phyloP scores from a whole-genome alignment of 768 basidiomycete species.

The Lactarius deliciosus region DNA sequence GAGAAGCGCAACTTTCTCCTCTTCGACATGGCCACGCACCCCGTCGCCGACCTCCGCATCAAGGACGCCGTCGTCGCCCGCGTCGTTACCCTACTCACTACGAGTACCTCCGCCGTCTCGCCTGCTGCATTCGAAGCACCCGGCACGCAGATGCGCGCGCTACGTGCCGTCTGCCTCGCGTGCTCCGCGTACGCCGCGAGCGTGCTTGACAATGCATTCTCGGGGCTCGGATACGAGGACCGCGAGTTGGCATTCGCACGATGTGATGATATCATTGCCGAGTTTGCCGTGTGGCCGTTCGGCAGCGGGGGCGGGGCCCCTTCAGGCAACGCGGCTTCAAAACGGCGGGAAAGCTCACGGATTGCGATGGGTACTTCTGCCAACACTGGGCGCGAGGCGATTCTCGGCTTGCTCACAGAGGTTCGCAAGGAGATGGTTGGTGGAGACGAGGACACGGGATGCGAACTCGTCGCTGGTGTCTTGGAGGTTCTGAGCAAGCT shows the following conservation, averaged over 20 bases:
- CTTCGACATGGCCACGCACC: slow-evolving; percentile 99
- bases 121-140: slow-evolving; percentile 71
- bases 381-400: slow-evolving; percentile 57
- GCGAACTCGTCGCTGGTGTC: slow-evolving; percentile 91
- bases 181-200: slow-evolving; percentile 93
- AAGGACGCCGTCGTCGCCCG: slow-evolving; percentile 85
- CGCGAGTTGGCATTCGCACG: slow-evolving; percentile 90
- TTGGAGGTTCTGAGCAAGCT: slow-evolving; percentile 91
- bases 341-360: slow-evolving; percentile 42
- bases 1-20: slow-evolving; percentile 98
- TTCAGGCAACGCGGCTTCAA: slow-evolving; percentile 24
- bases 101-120: slow-evolving; percentile 79
- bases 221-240: slow-evolving; percentile 86
- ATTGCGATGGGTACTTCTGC: slow-evolving; percentile 57
- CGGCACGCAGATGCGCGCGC: slow-evolving; percentile 74
- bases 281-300: slow-evolving; percentile 91
- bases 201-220: slow-evolving; percentile 93
- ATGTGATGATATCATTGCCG: slow-evolving; percentile 91
- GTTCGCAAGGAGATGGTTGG: slow-evolving; percentile 65
- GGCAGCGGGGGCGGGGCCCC: slow-evolving; percentile 40
- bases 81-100: slow-evolving; percentile 73
- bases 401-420: slow-evolving; percentile 72
- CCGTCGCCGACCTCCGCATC: slow-evolving; percentile 87
- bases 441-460: slow-evolving; percentile 76
- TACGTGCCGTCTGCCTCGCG: slow-evolving; percentile 80